These are phyloP conservation scores for Pelagomonas calceolata DNA, from an alignment of 108 stramenopile genomes.

Conservation along the genomic window DNA sequence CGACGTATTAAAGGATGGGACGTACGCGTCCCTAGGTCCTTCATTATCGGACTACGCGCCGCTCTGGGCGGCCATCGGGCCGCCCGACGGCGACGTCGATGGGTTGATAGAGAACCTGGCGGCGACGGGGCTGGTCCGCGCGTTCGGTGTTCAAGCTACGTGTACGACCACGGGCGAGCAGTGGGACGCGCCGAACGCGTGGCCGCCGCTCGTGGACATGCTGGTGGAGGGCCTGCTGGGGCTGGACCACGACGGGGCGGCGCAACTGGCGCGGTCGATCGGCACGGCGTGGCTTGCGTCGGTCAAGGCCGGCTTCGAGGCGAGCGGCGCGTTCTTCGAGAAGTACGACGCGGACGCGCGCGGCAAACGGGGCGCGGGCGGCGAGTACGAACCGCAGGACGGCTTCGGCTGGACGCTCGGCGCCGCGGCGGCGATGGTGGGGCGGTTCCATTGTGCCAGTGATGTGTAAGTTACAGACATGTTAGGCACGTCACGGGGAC, in stretches of 20 bases:
- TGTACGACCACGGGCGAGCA: constrained; percentile 25
- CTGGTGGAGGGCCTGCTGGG: constrained; percentile 23
- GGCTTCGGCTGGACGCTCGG: constrained; percentile 45
- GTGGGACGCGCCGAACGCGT: constrained; percentile 38
- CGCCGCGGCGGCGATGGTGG: too few relatives aligned
- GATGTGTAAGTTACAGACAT: too few relatives aligned
- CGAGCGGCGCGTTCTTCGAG: constrained; percentile 30
- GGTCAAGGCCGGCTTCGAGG: constrained; percentile 15
- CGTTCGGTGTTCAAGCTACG: constrained; percentile 11
- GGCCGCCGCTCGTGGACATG: constrained; percentile 40
- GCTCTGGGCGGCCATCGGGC: too few relatives aligned
- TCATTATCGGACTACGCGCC: too few relatives aligned
- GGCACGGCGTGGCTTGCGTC: constrained; percentile 6
- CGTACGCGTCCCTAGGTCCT: too few relatives aligned
- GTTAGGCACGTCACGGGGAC: too few relatives aligned
- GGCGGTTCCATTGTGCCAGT: too few relatives aligned
- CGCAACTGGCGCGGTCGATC: constrained; percentile 14
- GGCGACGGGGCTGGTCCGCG: constrained; percentile 10
- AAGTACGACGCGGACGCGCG: constrained; percentile 28
- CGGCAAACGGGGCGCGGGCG: constrained; percentile 25
- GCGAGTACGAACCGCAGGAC: constrained; percentile 36
- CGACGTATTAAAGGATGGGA: not conserved
- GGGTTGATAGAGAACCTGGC: not conserved
- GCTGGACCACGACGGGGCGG: constrained; percentile 1
- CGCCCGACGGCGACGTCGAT: too few relatives aligned